phyloP scores from a whole-genome alignment of 1,139 yeast species.

The Pneumocystis sp. region DNA sequence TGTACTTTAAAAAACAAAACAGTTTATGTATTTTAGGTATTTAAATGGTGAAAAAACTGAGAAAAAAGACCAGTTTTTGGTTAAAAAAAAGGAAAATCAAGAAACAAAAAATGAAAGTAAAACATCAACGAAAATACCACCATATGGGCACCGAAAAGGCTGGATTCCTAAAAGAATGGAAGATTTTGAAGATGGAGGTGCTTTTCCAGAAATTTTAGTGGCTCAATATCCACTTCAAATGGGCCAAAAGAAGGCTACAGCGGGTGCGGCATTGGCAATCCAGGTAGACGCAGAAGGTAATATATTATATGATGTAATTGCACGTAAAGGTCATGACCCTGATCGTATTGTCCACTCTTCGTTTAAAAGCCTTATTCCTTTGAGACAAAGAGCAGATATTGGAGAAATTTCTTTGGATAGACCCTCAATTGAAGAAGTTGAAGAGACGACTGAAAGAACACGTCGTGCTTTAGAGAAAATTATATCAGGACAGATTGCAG shows the following conservation, averaged over 20 bases:
- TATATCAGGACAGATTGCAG: conserved; percentile 26
- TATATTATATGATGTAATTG: conserved; percentile 24
- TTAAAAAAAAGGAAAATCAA: background rate
- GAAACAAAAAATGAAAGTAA: background rate
- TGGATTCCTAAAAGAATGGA: conserved; percentile 22
- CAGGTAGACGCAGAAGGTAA: conserved; percentile 24
- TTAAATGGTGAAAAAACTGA: background rate
- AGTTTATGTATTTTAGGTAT: background rate
- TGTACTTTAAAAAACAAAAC: too few relatives aligned
- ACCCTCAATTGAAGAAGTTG: conserved; percentile 32
- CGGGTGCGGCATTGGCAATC: conserved; percentile 22
- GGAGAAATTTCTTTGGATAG: conserved; percentile 24
- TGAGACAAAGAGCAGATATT: conserved; percentile 30
- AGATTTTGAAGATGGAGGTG: conserved; percentile 27
- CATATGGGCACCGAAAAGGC: conserved; percentile 21
- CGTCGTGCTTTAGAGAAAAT: conserved; percentile 35
- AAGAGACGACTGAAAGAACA: conserved; percentile 32
- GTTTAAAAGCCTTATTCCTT: conserved; percentile 34
- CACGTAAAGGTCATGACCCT: conserved; percentile 24
- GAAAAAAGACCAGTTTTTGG: background rate
- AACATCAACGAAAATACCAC: conserved; percentile 15
- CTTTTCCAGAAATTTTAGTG: conserved; percentile 24
- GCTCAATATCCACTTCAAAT: conserved; percentile 26
- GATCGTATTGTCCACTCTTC: conserved; percentile 26
- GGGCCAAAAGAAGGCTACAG: conserved; percentile 18